Base-by-base conservation (phyloP, 352 stramenopile genomes). In the Phytophthora macrochlamydospora region DNA sequence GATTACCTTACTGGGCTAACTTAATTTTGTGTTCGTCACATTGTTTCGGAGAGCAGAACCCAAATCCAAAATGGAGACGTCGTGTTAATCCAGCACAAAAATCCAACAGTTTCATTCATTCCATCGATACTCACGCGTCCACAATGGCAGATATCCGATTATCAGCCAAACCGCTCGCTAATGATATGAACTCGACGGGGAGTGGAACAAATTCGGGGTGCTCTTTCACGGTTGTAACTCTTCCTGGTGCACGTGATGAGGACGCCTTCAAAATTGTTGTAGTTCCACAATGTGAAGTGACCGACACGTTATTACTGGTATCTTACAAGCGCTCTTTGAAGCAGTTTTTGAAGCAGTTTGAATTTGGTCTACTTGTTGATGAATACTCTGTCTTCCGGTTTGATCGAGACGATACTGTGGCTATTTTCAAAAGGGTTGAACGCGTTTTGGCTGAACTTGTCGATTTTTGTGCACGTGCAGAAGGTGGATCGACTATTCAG, bases 241-340 rank as follows among this genome's bases (percentile, higher is more conserved):
- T 89, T 1, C 71, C 72, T 37, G 82, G 80, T 12, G 68, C 75
- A 8, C 76, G 81, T 51, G 84, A 93, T 64, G 80, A 93, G 62
- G 82, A 91, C 50, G 84, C 84, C 9, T 92, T 92, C 63, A 85
- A 85, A 46, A 71, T 91, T 40, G 51, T 90, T 6, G 42, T 59
- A 6, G 84, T 88, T 6, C 45, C 75, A 43, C 64, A 69, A 65
- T 59, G 61, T 4, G 82, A 91, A 69, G 64, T 85, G 7, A 76
- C 75, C 3, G 81, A 91, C 33, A 93, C 80, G 1, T 29, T 93
- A n/a, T 32, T 90, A 13, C 56, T 91, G 9, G 59, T 89, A 11
- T 91, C 82, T 0, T 91, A 89, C 52, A 86, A 88, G 37, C 56
- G 69, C 1, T 59, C 73, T 29, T 50, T 90, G 7, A 60, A 57